Evolutionary conservation across 352 stramenopile species (phyloP), one percentile per base, ranked within the genome.

Genomic region (Albugo candida): DNA sequence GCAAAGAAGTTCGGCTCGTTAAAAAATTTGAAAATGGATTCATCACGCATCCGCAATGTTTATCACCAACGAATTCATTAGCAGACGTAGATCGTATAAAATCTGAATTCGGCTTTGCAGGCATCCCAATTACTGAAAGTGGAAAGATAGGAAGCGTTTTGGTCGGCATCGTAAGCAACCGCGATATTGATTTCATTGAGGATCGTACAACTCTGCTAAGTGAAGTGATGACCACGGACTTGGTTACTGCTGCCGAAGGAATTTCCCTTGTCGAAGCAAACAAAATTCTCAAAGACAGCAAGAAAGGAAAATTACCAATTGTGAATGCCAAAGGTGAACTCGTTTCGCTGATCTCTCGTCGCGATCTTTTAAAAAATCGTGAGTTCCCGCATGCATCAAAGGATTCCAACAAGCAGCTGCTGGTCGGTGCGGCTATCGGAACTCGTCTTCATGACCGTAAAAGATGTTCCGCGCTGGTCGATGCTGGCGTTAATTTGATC

Each of bases 21-120:
- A 99, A 99, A 75, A 95, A 96, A 55, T 99, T 97, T 72, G 98
- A 99, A 75, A 99, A 99, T 66, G 96, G 96, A 36, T 99, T 99
- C 73, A 99, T 99, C 67, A 96, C 91, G 21, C 92, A 98, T 70
- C 95, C 95, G 38, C 91, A 98, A 58, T 96, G 83, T 55, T 70
- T 99, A 16, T 95, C 81, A 41, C 94, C 94, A 1, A 74, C 97
- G 41, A 61, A 96, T 65, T 99, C 94, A 14, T 73, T 99, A 16
- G 81, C 67, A 11, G 92, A 99, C 60, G 92, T 99, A 11, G 77
- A 97, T 58, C 59, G 64, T 40, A 94, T 98, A 54, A 99, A 99
- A 65, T 48, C 45, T 24, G 50, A 51, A 18, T 92, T 95, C 48
- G 94, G 94, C 50, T 99, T 98, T 61, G 97, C 92, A 5, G 95